Conservation (phyloP, 257 asterid species). For the Solanum virginianum region DNA sequence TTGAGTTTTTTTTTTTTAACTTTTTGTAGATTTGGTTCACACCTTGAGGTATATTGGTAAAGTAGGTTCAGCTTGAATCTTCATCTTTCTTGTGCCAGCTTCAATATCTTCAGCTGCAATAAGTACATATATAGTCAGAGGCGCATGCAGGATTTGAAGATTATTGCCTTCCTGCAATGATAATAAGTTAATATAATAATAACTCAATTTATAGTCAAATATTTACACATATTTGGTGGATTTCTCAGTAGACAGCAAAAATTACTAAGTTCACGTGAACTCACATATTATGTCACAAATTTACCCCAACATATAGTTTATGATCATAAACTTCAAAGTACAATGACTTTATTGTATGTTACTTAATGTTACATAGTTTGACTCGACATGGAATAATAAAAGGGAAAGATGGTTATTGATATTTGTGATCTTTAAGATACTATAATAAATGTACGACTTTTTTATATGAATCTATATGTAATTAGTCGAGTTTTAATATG, state of each 20-base stretch:
- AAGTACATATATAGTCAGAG: background rate
- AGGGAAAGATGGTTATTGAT: background rate
- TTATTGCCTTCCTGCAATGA: background rate
- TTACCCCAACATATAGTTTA: background rate
- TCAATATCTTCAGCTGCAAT: constrained; percentile 78
- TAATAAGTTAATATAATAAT: background rate
- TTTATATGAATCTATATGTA: background rate
- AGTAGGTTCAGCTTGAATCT: constrained; percentile 69
- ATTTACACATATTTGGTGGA: background rate
- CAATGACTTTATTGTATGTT: background rate
- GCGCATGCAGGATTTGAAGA: background rate
- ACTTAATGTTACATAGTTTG: background rate
- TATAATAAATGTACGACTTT: background rate
- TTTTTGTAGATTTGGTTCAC: constrained; percentile 16
- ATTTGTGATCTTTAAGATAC: background rate
- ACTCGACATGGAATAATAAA: background rate
- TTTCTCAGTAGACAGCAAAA: background rate
- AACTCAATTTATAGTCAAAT: background rate
- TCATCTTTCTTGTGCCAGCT: constrained; percentile 63
- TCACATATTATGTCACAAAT: background rate
- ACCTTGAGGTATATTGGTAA: constrained; percentile 91
- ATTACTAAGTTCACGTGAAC: background rate
- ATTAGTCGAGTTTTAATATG: background rate
- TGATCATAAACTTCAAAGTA: background rate
- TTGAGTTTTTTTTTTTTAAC: background rate